Evolutionary conservation across 306 rosid genomes (phyloP).

Genomic region (Styphnolobium japonicum): DNA sequence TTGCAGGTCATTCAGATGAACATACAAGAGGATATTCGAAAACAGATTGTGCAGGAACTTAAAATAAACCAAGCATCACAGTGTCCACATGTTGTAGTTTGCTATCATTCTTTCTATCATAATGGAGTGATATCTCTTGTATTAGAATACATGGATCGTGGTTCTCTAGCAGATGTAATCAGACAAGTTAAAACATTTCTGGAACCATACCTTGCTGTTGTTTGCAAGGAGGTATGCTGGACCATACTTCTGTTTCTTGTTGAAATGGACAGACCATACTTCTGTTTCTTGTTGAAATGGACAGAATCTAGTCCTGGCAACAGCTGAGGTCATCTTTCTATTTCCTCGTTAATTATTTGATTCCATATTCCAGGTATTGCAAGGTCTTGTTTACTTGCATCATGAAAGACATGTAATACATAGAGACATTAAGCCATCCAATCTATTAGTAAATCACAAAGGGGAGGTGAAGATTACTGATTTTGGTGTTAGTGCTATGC

Average conservation of each 20-base stretch:
- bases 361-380: conserved; percentile 64
- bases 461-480: conserved; percentile 99
- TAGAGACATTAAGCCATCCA: conserved; percentile 97
- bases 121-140: conserved; percentile 92
- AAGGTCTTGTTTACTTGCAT: conserved; percentile 95
- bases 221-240: conserved; percentile 82
- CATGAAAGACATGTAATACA: conserved; percentile 92
- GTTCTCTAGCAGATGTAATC: conserved; percentile 84
- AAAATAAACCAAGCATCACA: conserved; percentile 97
- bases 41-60: conserved; percentile 97
- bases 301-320: conserved; percentile 14
- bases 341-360: conserved; percentile 12
- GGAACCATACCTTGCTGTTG: conserved; percentile 98
- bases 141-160: conserved; percentile 97
- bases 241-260: conserved; percentile 4
- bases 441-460: conserved; percentile 89
- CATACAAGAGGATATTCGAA: conserved; percentile 91
- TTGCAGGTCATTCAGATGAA: conserved; percentile 95
- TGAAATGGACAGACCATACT: too few relatives aligned
- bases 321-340: neutral
- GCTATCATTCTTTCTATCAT: conserved; percentile 92
- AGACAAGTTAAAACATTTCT: conserved; percentile 91
- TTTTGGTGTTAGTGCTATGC: conserved; percentile 97
- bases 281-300: conserved; percentile 10
- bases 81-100: conserved; percentile 90